These are phyloP conservation scores for Sclerotinia spermophila DNA, from an alignment of 2,329 filamentous ascomycete species.

Conservation along the genomic window DNA sequence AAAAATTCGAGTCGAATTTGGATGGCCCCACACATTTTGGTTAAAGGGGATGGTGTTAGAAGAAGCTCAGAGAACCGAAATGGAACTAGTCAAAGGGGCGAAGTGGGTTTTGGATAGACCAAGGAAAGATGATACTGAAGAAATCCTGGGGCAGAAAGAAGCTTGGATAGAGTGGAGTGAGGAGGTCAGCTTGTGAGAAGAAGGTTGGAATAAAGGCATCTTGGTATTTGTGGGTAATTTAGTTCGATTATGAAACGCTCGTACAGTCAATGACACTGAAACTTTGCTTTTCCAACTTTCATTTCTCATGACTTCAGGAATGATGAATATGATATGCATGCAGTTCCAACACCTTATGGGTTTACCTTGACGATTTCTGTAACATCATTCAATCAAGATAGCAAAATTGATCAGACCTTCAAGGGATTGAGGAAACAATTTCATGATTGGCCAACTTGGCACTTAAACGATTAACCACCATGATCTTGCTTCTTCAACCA, in stretches of 20 bases:
- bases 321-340: neutral
- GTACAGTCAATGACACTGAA: neutral
- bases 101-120: slow-evolving; percentile 39
- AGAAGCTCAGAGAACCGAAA: slow-evolving; percentile 43
- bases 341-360: neutral
- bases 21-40: slow-evolving; percentile 54
- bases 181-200: neutral
- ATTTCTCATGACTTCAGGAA: neutral
- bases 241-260: neutral
- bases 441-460: slow-evolving; percentile 16
- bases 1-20: slow-evolving; percentile 42
- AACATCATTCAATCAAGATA: slow-evolving; percentile 3
- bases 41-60: slow-evolving; percentile 44
- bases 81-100: slow-evolving; percentile 42
- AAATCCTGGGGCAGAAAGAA: neutral
- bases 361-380: neutral
- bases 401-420: neutral
- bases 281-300: neutral
- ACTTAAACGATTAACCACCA: slow-evolving; percentile 22
- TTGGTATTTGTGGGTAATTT: neutral
- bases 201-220: neutral
- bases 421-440: neutral
- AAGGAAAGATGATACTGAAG: neutral
- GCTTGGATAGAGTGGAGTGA: slow-evolving; percentile 13
- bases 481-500: slow-evolving; percentile 25